phyloP scores from a whole-genome alignment of 2,329 filamentous ascomycete species.

The Exophiala oligosperma region DNA sequence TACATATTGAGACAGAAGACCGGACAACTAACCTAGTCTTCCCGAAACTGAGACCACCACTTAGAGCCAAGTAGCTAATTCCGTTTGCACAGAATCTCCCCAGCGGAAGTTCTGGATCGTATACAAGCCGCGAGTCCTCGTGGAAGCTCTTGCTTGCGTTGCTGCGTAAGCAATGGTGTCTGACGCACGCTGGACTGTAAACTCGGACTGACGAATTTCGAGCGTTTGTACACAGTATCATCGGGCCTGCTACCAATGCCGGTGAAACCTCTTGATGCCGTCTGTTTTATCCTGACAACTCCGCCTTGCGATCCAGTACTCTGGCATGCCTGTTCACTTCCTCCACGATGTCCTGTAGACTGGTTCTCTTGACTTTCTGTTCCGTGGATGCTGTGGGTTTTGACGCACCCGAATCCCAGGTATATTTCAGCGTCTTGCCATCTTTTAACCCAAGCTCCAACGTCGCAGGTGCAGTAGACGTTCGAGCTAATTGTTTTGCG shows the following conservation, averaged over 20 bases:
- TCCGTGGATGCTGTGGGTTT: conserved; percentile 72
- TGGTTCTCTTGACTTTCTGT: conserved; percentile 71
- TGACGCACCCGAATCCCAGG: conserved; percentile 17
- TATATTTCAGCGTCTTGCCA: conserved; percentile 80
- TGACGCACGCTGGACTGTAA: no score
- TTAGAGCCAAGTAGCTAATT: no score
- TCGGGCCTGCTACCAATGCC: not conserved
- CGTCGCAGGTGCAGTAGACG: conserved; percentile 61
- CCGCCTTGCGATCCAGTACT: conserved; percentile 76
- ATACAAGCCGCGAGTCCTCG: no score
- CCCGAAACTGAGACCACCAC: no score
- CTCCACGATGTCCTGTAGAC: conserved; percentile 81
- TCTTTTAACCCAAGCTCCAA: conserved; percentile 90
- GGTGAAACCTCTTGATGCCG: not conserved
- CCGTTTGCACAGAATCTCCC: no score
- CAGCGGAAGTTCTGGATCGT: no score
- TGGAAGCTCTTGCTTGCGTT: no score
- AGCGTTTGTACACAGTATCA: not conserved
- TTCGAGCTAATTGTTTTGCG: conserved; percentile 71
- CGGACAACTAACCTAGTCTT: no score
- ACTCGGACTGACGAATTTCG: not conserved
- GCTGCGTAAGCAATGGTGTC: no score
- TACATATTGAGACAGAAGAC: no score
- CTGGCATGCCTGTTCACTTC: conserved; percentile 91
- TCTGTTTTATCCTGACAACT: conserved; percentile 56